Base-by-base conservation (phyloP, 345 rosid species). In the Microcos paniculata region DNA sequence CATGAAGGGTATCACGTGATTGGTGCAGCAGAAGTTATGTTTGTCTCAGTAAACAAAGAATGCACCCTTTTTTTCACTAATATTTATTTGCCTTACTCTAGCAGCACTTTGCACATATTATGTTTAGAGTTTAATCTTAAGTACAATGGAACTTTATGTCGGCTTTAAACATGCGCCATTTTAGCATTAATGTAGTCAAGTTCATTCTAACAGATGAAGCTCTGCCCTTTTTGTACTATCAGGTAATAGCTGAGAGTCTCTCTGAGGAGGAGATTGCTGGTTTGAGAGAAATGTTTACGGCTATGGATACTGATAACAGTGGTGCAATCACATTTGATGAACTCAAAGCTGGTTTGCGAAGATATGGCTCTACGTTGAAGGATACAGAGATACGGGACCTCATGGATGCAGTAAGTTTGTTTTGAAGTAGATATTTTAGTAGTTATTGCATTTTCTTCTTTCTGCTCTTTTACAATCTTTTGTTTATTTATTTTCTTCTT, bases 261-360 rank as follows among this genome's bases (percentile, higher is more conserved):
- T 95, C 99, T 1, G 98, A 95, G 87, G 98, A 93, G 87, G 99
- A 93, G 86, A 95, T 95, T 80, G 98, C 99, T 74, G 99, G 98
- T 76, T 73, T 95, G 80, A 87, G 88, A 77, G 98, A 95, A 86
- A 95, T 95, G 97, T 95, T 95, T 84, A 77, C 78, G 77, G 77
- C 97, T 70, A 95, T 95, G 96, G 99, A 95, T 85, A 95, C 99
- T 11, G 99, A 93, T 76, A 89, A 81, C 79, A 95, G 99, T 71
- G 99, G 98, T 73, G 99, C 99, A 16, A 95, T 95, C 76, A 93
- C 99, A 77, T 95, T 91, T 78, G 98, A 95, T 79, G 99, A 95
- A 80, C 93, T 95, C 51, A 95, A 93, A 86, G 99, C 96, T 55
- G 99, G 99, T 76, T 82, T 95, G 62, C 83, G 91, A 90, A 89